phyloP scores from a whole-genome alignment of 352 stramenopile species.

The Phytophthora crassamura region DNA sequence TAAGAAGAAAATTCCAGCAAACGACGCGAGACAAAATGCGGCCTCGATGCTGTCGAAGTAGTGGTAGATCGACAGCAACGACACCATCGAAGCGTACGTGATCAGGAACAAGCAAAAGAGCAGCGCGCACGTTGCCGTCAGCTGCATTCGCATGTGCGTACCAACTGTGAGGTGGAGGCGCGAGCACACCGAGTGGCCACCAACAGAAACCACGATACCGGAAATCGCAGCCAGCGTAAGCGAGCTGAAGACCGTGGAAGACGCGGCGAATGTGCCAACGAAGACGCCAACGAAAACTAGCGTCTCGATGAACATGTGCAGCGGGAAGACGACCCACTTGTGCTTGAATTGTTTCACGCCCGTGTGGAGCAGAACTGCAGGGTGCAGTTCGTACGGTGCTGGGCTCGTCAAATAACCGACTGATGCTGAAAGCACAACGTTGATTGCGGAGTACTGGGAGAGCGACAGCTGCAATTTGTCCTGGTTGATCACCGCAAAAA shows the following conservation, averaged over 20 bases:
- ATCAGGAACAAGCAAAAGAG: slow-evolving; percentile 80
- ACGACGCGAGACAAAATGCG: slow-evolving; percentile 80
- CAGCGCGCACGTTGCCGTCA: slow-evolving; percentile 77
- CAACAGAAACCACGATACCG: slow-evolving; percentile 76
- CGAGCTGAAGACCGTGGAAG: slow-evolving; percentile 78
- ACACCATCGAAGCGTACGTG: slow-evolving; percentile 73
- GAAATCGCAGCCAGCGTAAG: slow-evolving; percentile 77
- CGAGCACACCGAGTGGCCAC: slow-evolving; percentile 72
- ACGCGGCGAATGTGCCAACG: slow-evolving; percentile 74
- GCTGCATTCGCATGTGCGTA: slow-evolving; percentile 57
- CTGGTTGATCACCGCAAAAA: slow-evolving; percentile 57
- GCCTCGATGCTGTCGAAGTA: slow-evolving; percentile 88
- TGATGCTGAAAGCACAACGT: slow-evolving; percentile 68
- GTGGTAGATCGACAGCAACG: slow-evolving; percentile 82
- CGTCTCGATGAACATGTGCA: slow-evolving; percentile 81
- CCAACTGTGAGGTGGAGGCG: slow-evolving; percentile 64
- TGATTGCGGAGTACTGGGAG: slow-evolving; percentile 80
- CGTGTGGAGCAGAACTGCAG: slow-evolving; percentile 58
- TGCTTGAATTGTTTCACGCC: slow-evolving; percentile 71
- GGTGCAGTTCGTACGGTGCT: slow-evolving; percentile 65
- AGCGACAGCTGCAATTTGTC: slow-evolving; percentile 52
- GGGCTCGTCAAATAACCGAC: slow-evolving; percentile 76
- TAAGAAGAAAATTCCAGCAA: slow-evolving; percentile 83
- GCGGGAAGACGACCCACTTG: slow-evolving; percentile 75
- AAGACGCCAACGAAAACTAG: slow-evolving; percentile 78